Conservation (phyloP, 2,329 filamentous ascomycete species). For the Elsinoe arachidis region DNA sequence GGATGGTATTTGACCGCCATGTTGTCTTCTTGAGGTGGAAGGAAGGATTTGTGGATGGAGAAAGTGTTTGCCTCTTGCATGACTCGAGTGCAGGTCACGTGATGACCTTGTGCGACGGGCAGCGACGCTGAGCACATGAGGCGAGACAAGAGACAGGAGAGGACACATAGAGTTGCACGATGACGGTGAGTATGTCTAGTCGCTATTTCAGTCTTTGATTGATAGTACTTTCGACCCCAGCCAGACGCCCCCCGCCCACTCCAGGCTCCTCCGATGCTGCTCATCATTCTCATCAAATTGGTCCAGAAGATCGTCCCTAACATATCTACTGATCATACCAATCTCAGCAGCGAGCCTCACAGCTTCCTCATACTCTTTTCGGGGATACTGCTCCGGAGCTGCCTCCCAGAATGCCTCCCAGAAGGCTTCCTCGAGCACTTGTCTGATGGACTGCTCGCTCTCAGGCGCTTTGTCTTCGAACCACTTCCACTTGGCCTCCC, state of each 20-base stretch:
- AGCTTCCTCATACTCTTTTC: neutral
- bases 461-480: neutral
- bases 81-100: too few relatives aligned
- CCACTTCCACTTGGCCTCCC: neutral
- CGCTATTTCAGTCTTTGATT: too few relatives aligned
- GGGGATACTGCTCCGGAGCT: neutral
- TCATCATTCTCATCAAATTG: neutral
- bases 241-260: neutral
- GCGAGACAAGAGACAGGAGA: too few relatives aligned
- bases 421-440: neutral
- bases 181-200: too few relatives aligned
- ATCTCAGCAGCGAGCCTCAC: neutral
- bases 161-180: too few relatives aligned
- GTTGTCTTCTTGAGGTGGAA: neutral
- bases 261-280: neutral
- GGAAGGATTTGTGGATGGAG: neutral
- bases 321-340: neutral
- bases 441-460: neutral
- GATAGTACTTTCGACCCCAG: neutral
- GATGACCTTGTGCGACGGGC: too few relatives aligned
- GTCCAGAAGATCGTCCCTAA: neutral
- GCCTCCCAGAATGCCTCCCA: neutral
- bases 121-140: too few relatives aligned
- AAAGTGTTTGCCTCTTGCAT: too few relatives aligned
- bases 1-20: neutral